phyloP scores from a whole-genome alignment of 208 protist species.

The Acanthamoeba healyi region DNA sequence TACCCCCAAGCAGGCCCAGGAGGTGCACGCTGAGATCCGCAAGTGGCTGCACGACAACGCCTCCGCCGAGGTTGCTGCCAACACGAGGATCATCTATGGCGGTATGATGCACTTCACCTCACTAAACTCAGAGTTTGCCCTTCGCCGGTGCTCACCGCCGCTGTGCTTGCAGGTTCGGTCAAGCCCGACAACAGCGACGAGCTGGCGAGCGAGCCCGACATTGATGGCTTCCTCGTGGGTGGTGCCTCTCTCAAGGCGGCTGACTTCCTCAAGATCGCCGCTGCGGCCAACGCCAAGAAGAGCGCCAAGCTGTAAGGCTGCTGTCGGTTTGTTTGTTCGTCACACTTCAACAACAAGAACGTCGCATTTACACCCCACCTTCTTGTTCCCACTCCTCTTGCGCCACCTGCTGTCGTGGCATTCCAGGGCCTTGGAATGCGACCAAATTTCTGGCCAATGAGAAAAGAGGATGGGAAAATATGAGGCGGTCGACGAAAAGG shows the following conservation, averaged over 20 bases:
- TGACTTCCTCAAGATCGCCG: slow-evolving; percentile 97
- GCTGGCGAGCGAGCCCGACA: slow-evolving; percentile 94
- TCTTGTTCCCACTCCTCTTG: no score
- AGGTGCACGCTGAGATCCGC: slow-evolving; percentile 91
- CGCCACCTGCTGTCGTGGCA: not conserved
- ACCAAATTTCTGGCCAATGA: slow-evolving; percentile 13
- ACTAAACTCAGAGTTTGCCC: no score
- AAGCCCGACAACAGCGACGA: slow-evolving; percentile 93
- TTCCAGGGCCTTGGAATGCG: not conserved
- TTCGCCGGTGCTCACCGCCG: no score
- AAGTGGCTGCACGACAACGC: slow-evolving; percentile 94
- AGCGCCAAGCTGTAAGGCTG: slow-evolving; percentile 46
- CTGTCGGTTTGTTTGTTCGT: no score
- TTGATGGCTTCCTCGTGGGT: slow-evolving; percentile 99
- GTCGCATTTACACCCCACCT: no score
- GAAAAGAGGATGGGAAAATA: not conserved
- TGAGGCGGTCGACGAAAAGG: not conserved
- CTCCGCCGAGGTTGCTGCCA: slow-evolving; percentile 92
- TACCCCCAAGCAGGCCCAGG: slow-evolving; percentile 95
- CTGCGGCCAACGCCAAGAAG: slow-evolving; percentile 88
- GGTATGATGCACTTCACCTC: no score
- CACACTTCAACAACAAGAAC: no score
- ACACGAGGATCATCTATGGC: slow-evolving; percentile 98
- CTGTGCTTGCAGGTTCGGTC: slow-evolving; percentile 93
- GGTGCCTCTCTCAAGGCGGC: slow-evolving; percentile 96